Conservation (phyloP, 768 basidiomycete genomes). For the Termitomyces sp. region DNA sequence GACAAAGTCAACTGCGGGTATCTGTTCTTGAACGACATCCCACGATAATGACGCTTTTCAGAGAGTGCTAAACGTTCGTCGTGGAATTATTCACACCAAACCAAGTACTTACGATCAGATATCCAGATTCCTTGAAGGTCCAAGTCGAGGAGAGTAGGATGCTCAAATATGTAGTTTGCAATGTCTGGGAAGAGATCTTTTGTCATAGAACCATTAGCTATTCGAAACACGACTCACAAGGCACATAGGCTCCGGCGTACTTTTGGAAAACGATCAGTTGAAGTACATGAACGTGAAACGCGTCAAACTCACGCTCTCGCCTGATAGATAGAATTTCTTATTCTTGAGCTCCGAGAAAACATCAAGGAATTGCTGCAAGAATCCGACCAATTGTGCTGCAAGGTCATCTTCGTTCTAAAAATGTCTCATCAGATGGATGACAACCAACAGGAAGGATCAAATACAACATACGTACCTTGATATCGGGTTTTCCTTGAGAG, state of each 20-base stretch:
- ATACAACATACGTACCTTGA: conserved; percentile 34
- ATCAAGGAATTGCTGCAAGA: conserved; percentile 70
- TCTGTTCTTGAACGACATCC: conserved; percentile 60
- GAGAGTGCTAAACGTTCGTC: background rate
- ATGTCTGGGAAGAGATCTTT: conserved; percentile 42
- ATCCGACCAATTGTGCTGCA: conserved; percentile 47
- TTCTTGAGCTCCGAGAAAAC: conserved; percentile 70
- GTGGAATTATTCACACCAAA: background rate
- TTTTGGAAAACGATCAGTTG: conserved; percentile 16
- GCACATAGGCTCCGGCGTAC: conserved; percentile 64
- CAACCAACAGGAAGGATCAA: background rate
- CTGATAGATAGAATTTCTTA: conserved; percentile 65
- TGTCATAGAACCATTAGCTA: background rate
- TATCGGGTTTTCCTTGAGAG: conserved; percentile 64
- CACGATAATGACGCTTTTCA: conserved; percentile 52
- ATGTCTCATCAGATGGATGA: background rate
- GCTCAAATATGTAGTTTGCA: conserved; percentile 66
- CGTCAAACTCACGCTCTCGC: conserved; percentile 63
- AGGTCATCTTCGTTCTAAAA: conserved; percentile 43
- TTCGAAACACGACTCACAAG: conserved; percentile 30
- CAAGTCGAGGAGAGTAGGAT: conserved; percentile 48
- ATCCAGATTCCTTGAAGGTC: conserved; percentile 70
- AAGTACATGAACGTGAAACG: background rate
- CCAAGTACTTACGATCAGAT: conserved; percentile 50
- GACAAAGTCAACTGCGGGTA: conserved; percentile 71